These are phyloP conservation scores for Babesia gibsoni DNA, from an alignment of 169 alveolate genomes.

Conservation along the genomic window DNA sequence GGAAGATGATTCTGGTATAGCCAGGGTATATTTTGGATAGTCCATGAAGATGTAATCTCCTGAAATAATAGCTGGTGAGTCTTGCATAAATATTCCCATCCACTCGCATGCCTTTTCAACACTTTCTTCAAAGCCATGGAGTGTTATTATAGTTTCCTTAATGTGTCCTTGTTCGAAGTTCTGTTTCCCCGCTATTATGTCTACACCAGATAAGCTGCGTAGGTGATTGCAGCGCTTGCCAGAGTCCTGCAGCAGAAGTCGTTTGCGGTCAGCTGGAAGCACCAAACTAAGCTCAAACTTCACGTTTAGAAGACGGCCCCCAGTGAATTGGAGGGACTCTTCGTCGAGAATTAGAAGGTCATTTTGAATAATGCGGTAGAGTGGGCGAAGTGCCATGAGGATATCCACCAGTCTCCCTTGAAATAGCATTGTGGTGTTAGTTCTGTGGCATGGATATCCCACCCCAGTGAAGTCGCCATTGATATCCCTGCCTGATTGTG, in stretches of 20 bases:
- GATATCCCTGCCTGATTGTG: constrained; percentile 58
- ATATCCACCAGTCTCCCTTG: constrained; percentile 57
- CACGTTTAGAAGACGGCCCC: constrained; percentile 36
- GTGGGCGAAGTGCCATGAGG: constrained; percentile 48
- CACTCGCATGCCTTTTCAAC: constrained; percentile 60
- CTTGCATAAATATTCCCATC: constrained; percentile 56
- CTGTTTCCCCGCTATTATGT: constrained; percentile 62
- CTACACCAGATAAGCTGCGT: constrained; percentile 50
- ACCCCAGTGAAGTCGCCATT: constrained; percentile 62
- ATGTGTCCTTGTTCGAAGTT: constrained; percentile 56
- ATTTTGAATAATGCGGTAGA: constrained; percentile 58
- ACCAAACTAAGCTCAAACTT: constrained; percentile 56
- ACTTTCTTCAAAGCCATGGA: constrained; percentile 48
- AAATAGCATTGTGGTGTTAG: constrained; percentile 59
- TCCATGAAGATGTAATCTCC: constrained; percentile 57
- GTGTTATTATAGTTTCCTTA: constrained; percentile 54
- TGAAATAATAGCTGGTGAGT: constrained; percentile 38
- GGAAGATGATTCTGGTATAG: constrained; percentile 40
- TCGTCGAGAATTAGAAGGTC: constrained; percentile 52
- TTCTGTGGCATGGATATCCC: constrained; percentile 62
- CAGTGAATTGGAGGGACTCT: constrained; percentile 18
- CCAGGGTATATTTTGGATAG: constrained; percentile 59
- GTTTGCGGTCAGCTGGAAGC: constrained; percentile 53
- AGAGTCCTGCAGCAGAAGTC: constrained; percentile 46
- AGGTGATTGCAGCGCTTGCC: constrained; percentile 53